Base-by-base conservation (phyloP, 768 basidiomycete species). In the Agaricus subrufescens region DNA sequence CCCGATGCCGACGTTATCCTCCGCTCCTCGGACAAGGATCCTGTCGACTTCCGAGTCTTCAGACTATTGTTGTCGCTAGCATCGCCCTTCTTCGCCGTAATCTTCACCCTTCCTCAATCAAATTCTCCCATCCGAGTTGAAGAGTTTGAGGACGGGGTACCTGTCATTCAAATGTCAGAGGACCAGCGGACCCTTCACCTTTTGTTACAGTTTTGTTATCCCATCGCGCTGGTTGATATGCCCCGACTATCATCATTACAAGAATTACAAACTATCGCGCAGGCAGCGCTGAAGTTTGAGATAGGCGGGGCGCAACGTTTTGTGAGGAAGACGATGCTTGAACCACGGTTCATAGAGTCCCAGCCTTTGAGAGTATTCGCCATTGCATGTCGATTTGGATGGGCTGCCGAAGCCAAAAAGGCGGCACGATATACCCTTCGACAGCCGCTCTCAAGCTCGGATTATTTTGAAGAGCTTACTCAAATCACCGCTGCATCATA, bases 81-180 rank as follows among this genome's bases (percentile, higher is more conserved):
- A 0, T 87, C 86, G 9, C 73, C 79, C 4, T 77, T 86, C 65
- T 86, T 86, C 60, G 71, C 71, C 47, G 72, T 75, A 59, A 79
- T 83, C 71, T 79, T 86, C 60, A 72, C 75, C 7, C 65, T 85
- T 27, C 83, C 83, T 26, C 73, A 73, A 60, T 74, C 82, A 1
- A 70, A 70, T 45, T 53, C 64, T 42, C 61, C 62, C 49, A 62
- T 65, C 54, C 60, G 51, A 39, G 51, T 54, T 15, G 50, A 62
- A 26, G 60, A 59, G 40, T 68, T 67, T 52, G 55, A 56, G 15
- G 64, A 70, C 43, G 72, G 67, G 1, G 63, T 75, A 2, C 73
- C 78, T 23, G 65, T 82, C 50, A 74, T 82, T 58, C 73, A 76
- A 19, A 73, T 82, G 63, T 50, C 77, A 29, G 83, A 84, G 60